These are phyloP conservation scores for Sporisorium sorghi DNA, from an alignment of 1,284 basidiomycete genomes.

Conservation along the genomic window DNA sequence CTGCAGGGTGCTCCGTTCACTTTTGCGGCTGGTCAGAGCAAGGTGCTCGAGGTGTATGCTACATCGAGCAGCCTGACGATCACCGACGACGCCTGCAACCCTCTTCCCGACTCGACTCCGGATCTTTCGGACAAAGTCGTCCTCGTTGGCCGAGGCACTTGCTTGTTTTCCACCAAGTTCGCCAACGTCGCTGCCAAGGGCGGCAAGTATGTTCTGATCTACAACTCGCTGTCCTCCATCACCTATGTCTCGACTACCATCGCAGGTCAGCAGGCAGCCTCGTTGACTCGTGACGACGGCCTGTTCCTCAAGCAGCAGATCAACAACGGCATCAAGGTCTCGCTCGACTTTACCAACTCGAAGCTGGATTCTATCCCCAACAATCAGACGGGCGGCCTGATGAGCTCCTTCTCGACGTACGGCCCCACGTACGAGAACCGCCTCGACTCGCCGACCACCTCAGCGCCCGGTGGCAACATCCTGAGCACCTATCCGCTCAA, in stretches of 20 bases:
- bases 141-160: slow-evolving; percentile 57
- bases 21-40: slow-evolving; percentile 35
- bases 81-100: slow-evolving; percentile 49
- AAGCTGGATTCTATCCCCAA: slow-evolving; percentile 67
- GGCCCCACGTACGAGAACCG: slow-evolving; percentile 76
- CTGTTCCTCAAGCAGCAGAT: slow-evolving; percentile 70
- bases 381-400: slow-evolving; percentile 73
- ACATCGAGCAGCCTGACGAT: slow-evolving; percentile 46
- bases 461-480: slow-evolving; percentile 75
- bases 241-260: slow-evolving; percentile 48
- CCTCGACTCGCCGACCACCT: slow-evolving; percentile 74
- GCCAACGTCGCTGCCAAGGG: slow-evolving; percentile 66
- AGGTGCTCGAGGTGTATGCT: slow-evolving; percentile 50
- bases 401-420: slow-evolving; percentile 75
- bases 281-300: slow-evolving; percentile 51
- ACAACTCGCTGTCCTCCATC: slow-evolving; percentile 64
- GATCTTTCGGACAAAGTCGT: slow-evolving; percentile 56
- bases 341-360: slow-evolving; percentile 74
- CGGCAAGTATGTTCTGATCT: slow-evolving; percentile 64
- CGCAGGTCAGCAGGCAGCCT: slow-evolving; percentile 47
- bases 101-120: slow-evolving; percentile 53
- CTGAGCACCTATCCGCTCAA: slow-evolving; percentile 59
- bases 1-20: slow-evolving; percentile 52
- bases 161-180: slow-evolving; percentile 59
- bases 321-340: slow-evolving; percentile 70